Base-by-base conservation (phyloP, 164 flowering plant species). In the Aristolochia fimbriata region DNA sequence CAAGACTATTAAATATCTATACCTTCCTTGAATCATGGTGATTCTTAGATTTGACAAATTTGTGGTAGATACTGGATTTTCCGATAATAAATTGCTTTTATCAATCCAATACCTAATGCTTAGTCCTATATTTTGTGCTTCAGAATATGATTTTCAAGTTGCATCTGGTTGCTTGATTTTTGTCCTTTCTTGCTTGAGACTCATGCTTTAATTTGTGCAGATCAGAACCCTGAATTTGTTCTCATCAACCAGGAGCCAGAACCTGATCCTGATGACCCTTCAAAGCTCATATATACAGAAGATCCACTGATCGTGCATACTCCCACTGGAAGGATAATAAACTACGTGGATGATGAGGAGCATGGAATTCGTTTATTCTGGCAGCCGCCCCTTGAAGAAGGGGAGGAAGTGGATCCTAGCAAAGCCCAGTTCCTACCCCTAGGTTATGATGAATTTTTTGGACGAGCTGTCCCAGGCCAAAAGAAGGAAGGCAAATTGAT, bases 371-470 rank as follows among this genome's bases (percentile, higher is more conserved):
- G 96, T 30, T 69, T 92, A 55, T 92, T 85, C 76, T 92, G 96
- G 98, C 96, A 81, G 69, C 96, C 98, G 9, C 72, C 74, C 33
- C 59, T 78, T 45, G 60, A 81, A 68, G 83, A 80, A 17, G 88
- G 86, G 23, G 88, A 88, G 68, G 82, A 82, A 7, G 76, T 80
- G 51, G 92, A 88, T 63, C 85, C 89, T n/a, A 74, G 72, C 15
- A 85, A 88, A 70, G 81, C 61, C 16, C 52, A 74, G 64, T 88
- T 85, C 58, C 81, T 92, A 15, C 96, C 96, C 25, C 89, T 87
- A 60, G 95, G 96, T 27, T 85, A 70, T 72, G 98, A 92, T 70
- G 98, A 92, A 56, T 87, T 88, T 65, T 84, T 66, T 74, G 98
- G 92, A 56, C 62, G 51, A 53, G 76, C 74, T 48, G 73, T 14